Base-by-base conservation (phyloP, 257 asterid genomes). In the Apocynum venetum region DNA sequence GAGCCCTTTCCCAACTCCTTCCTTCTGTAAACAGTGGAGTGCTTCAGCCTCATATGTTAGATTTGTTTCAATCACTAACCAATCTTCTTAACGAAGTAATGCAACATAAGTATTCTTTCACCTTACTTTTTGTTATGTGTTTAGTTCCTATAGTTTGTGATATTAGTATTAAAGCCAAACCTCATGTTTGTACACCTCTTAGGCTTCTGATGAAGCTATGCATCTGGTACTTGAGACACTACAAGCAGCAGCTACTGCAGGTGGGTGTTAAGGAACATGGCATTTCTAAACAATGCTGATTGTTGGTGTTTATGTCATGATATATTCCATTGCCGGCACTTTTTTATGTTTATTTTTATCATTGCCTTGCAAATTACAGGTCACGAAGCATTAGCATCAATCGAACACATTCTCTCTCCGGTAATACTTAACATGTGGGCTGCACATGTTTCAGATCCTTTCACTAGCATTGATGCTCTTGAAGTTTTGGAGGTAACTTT, bases 191-290 rank as follows among this genome's bases (percentile, higher is more conserved):
- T 80, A 53, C 88, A 76, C 81, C 84, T 84, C 77, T 61, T 84
- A 95, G 99, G 98, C 99, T 69, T 90, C 99, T 77, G 99, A 93
- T 41, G 99, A 95, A 79, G 93, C 99, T 69, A 90, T 93, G 97
- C 99, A 95, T 89, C 93, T 95, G 73, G 94, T 90, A 77, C 97
- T 93, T 83, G 99, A 95, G 85, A 91, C 99, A 76, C 87, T 95
- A 78, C 94, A 87, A 83, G 97, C 96, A 73, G 91, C 96, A 80
- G 87, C 91, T 56, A 88, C 84, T 77, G 97, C 98, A 87, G 99
- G 99, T 93, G 59, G 80, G 93, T 84, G 46, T 80, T 63, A 66
- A 75, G 61, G 46, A 20, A 41, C 40, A 57, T 31, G 3, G 17
- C 12, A 57, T 40, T 55, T 49, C 25, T 31, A 7, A 52, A 25